Evolutionary conservation across 192 early-diverging fungal genomes (phyloP).

Genomic region (Entomortierella chlamydospora): DNA sequence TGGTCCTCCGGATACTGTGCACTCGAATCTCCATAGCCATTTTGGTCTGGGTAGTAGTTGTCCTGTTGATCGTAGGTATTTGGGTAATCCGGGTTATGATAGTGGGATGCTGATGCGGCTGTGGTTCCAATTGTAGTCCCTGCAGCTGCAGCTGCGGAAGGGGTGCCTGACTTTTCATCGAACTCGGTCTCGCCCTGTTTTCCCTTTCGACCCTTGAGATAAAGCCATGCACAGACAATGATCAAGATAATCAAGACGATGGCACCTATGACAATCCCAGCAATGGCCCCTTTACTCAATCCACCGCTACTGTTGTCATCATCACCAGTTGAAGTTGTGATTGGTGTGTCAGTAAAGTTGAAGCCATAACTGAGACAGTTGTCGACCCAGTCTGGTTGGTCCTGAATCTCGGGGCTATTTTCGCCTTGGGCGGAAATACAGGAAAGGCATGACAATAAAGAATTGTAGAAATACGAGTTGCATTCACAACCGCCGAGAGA

Average conservation of each 20-base stretch:
- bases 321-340: constrained; percentile 16
- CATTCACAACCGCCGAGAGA: constrained; percentile 44
- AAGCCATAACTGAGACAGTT: constrained; percentile 37
- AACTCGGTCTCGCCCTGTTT: constrained; percentile 12
- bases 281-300: constrained; percentile 45
- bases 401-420: constrained; percentile 34
- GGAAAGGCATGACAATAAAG: constrained; percentile 29
- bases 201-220: constrained; percentile 8
- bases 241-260: constrained; percentile 10
- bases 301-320: constrained; percentile 13
- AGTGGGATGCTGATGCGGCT: background rate
- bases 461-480: constrained; percentile 29
- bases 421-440: constrained; percentile 37
- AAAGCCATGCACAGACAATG: constrained; percentile 12
- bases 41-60: constrained; percentile 19
- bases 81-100: constrained; percentile 30
- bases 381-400: constrained; percentile 34
- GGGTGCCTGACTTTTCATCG: background rate
- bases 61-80: constrained; percentile 16
- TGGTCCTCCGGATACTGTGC: constrained; percentile 1
- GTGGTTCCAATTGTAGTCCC: no score
- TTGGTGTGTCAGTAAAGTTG: constrained; percentile 21
- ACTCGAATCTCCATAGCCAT: background rate
- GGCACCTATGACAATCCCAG: constrained; percentile 37
- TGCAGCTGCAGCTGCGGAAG: background rate